Percentiles rank a stretch among this genome's conserved stretches.
Evolutionary conservation across 208 protist genomes (phyloP).

Genomic region (Acanthamoeba rhysodes): DNA sequence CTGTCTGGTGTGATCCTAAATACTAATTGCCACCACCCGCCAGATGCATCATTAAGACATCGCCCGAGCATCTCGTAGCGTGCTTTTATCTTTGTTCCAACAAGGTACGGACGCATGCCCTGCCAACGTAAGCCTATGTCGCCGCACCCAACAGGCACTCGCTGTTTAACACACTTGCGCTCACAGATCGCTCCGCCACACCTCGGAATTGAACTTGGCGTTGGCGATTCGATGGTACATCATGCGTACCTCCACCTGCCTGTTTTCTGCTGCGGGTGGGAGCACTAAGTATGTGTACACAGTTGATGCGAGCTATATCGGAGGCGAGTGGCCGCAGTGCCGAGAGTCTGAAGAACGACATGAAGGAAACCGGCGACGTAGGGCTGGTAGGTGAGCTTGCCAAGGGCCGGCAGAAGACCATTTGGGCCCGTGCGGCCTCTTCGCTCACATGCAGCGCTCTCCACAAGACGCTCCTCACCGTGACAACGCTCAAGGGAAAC

Average conservation of each 20-base stretch:
- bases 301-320: constrained; percentile 57
- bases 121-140: neutral
- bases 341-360: constrained; percentile 9
- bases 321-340: constrained; percentile 59
- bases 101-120: neutral
- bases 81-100: constrained; percentile 69
- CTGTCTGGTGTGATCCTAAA: neutral
- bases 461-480: constrained; percentile 2
- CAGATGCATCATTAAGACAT: constrained; percentile 21
- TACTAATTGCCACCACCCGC: neutral
- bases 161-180: neutral
- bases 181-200: constrained; percentile 51
- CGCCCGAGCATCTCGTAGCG: constrained; percentile 21
- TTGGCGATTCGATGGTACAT: constrained; percentile 46
- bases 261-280: neutral
- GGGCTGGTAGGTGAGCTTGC: constrained; percentile 47
- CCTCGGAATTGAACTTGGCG: constrained; percentile 56
- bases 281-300: neutral
- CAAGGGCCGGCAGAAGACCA: constrained; percentile 31
- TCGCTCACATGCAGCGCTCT: neutral
- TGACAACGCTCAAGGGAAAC: constrained; percentile 18
- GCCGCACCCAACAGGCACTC: neutral
- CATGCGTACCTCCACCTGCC: neutral
- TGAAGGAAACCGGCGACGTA: constrained; percentile 57
- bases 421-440: constrained; percentile 17